Conservation (phyloP, 2,329 filamentous ascomycete genomes). For the Cladophialophora psammophila region DNA sequence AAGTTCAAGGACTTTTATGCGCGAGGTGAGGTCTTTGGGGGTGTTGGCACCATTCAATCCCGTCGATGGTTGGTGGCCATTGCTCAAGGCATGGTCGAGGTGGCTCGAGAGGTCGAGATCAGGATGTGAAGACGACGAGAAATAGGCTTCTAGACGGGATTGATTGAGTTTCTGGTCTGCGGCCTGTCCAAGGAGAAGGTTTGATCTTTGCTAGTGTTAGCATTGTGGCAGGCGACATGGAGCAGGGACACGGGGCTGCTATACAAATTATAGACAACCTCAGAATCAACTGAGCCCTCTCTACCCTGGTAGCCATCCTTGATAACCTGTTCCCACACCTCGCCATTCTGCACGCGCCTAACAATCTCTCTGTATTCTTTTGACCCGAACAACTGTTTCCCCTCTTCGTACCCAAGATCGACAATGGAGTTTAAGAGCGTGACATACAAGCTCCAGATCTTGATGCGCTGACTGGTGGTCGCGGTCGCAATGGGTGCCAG, state of each 20-base stretch:
- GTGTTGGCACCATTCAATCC: constrained; percentile 74
- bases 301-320: constrained; percentile 84
- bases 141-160: constrained; percentile 83
- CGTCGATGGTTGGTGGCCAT: constrained; percentile 46
- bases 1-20: constrained; percentile 91
- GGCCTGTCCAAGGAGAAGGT: constrained; percentile 88
- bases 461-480: constrained; percentile 83
- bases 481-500: constrained; percentile 79
- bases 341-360: constrained; percentile 83
- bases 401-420: constrained; percentile 87
- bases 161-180: constrained; percentile 84
- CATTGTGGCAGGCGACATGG: background rate
- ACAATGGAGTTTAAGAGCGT: constrained; percentile 90
- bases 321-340: constrained; percentile 94
- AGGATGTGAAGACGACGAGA: constrained; percentile 77
- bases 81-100: constrained; percentile 56
- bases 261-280: constrained; percentile 74
- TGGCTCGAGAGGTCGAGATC: constrained; percentile 69
- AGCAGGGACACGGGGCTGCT: constrained; percentile 35
- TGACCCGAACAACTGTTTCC: constrained; percentile 84
- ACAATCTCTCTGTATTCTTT: constrained; percentile 85
- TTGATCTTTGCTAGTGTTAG: constrained; percentile 67
- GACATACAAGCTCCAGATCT: constrained; percentile 96
- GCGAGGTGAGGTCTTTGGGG: constrained; percentile 80
- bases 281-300: constrained; percentile 90